Percentiles rank a stretch among this genome's conserved stretches.
Evolutionary conservation across 2,329 filamentous ascomycete genomes (phyloP).

Genomic region (Chrysoporthe puriensis): DNA sequence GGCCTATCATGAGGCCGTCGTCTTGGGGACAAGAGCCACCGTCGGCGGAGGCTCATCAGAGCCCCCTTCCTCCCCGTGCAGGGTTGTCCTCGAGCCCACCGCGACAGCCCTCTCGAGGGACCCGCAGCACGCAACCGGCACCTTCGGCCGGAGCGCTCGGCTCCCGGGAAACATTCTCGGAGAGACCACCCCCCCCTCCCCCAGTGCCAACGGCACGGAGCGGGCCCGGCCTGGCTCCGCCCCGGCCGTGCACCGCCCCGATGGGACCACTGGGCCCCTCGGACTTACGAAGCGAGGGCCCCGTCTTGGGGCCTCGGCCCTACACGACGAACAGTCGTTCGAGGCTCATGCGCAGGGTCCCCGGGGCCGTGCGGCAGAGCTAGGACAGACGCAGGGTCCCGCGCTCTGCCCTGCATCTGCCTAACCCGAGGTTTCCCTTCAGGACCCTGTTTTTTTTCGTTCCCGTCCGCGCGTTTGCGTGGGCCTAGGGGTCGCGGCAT

Average conservation of each 20-base stretch:
- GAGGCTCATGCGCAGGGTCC: no score
- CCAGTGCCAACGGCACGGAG: constrained; percentile 5
- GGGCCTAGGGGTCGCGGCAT: neutral
- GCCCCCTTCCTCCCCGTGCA: neutral
- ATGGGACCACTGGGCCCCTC: neutral
- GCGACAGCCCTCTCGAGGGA: no score
- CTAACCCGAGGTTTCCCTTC: no score
- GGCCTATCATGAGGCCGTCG: neutral
- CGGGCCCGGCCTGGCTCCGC: neutral
- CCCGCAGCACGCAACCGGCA: neutral
- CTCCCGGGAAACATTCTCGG: neutral
- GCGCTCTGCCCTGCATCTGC: no score
- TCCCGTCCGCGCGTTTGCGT: neutral
- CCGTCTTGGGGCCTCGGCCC: no score
- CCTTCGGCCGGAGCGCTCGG: neutral
- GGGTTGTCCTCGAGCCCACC: no score
- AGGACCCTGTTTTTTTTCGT: neutral
- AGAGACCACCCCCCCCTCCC: neutral
- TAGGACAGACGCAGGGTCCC: no score
- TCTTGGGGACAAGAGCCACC: neutral
- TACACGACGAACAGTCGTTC: no score
- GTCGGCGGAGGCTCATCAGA: neutral
- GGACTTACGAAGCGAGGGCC: neutral
- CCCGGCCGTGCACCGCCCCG: neutral
- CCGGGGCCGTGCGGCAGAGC: no score